These are phyloP conservation scores for Hibiscus mutabilis DNA, from an alignment of 345 rosid genomes.

Conservation along the genomic window DNA sequence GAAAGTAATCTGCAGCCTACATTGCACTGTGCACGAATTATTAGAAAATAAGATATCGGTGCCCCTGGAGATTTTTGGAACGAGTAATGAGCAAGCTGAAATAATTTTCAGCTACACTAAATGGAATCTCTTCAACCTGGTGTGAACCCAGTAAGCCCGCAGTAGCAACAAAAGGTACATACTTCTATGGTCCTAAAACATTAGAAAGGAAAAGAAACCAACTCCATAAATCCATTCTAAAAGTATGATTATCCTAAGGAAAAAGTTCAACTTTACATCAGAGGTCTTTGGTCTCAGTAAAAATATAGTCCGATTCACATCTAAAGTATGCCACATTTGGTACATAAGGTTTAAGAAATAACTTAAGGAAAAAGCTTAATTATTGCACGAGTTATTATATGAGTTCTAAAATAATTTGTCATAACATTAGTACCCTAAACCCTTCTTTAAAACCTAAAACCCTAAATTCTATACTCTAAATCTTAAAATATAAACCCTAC, in stretches of 20 bases:
- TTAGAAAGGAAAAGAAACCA: not conserved
- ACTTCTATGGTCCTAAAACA: not conserved
- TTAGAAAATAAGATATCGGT: not conserved
- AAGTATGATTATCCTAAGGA: not conserved
- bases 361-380: no score
- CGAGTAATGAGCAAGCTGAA: slow-evolving; percentile 1
- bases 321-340: not conserved
- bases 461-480: no score
- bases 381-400: no score
- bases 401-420: no score
- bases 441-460: no score
- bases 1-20: not conserved
- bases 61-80: not conserved
- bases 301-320: not conserved
- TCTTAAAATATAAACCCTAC: no score
- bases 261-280: not conserved
- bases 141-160: not conserved
- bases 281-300: not conserved
- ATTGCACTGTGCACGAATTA: not conserved
- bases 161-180: not conserved
- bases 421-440: no score
- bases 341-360: no score
- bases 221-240: not conserved
- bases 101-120: not conserved
- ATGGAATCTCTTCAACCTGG: slow-evolving; percentile 2